Conservation (phyloP, 2,329 filamentous ascomycete species). For the Seiridium cupressi region DNA sequence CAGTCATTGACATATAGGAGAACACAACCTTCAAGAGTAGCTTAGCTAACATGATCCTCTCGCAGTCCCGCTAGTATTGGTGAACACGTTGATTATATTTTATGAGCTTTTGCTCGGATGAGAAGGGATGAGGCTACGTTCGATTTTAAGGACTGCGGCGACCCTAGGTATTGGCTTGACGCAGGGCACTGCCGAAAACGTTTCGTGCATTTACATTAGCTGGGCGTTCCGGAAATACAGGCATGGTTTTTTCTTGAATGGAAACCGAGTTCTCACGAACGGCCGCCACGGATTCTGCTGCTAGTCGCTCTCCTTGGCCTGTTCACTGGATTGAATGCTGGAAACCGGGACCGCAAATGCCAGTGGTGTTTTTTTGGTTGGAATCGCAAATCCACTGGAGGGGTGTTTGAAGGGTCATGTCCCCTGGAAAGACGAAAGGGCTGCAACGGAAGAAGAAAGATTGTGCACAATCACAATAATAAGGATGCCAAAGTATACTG, state of each 20-base stretch:
- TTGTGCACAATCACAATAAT: neutral
- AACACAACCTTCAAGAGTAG: too few species aligned
- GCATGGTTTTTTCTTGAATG: neutral
- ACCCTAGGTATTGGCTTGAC: neutral
- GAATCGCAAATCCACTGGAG: too few species aligned
- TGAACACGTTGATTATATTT: constrained; percentile 79
- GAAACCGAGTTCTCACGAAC: too few species aligned
- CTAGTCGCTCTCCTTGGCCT: too few species aligned
- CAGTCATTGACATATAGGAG: too few species aligned
- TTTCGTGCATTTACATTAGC: constrained; percentile 1
- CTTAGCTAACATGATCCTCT: neutral
- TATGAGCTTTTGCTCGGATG: constrained; percentile 77
- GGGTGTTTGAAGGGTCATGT: too few species aligned
- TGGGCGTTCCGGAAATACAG: constrained; percentile 3
- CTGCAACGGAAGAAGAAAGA: too few species aligned
- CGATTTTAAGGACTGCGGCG: neutral
- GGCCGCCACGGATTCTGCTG: too few species aligned
- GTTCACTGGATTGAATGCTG: too few species aligned
- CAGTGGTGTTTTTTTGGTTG: too few species aligned
- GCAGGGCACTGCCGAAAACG: neutral
- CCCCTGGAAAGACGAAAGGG: too few species aligned
- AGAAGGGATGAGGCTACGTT: neutral
- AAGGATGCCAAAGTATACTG: neutral
- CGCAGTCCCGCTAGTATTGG: constrained; percentile 77
- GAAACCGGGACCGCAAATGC: too few species aligned